phyloP scores from a whole-genome alignment of 1,284 basidiomycete genomes.

The Ustilago cynodontis region DNA sequence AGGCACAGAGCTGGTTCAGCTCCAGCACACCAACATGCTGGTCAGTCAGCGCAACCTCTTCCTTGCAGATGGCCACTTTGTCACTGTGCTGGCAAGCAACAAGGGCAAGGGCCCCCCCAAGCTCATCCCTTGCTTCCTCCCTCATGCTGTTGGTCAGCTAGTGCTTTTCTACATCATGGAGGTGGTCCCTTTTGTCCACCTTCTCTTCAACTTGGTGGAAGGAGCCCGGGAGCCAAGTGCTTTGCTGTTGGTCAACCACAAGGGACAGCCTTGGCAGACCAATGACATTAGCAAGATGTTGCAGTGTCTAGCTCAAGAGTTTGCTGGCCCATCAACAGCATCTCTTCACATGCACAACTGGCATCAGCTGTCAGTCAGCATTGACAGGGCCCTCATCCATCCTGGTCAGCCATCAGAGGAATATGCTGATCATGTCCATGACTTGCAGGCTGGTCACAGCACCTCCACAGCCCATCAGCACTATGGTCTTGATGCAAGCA shows the following conservation, averaged over 20 bases:
- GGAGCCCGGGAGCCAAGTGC: neutral
- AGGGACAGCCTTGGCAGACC: neutral
- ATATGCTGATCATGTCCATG: neutral
- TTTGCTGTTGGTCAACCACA: neutral
- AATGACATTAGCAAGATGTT: conserved; percentile 1
- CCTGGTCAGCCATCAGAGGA: neutral
- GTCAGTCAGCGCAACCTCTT: neutral
- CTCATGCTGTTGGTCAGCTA: neutral
- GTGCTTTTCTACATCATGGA: neutral
- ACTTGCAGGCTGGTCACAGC: neutral
- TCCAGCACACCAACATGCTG: neutral
- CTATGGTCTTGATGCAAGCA: neutral
- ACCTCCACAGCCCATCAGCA: conserved; percentile 1
- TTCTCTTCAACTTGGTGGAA: neutral
- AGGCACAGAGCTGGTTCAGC: neutral
- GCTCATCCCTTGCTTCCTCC: conserved; percentile 4
- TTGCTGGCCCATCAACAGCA: neutral
- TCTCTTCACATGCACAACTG: neutral
- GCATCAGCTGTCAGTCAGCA: conserved; percentile 4
- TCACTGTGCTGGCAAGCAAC: neutral
- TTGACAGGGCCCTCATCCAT: neutral
- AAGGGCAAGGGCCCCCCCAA: neutral
- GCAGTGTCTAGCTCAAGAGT: neutral
- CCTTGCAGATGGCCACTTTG: neutral
- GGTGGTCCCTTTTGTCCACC: neutral